Conservation (phyloP, 192 early-diverging fungal species). For the Obelidium mucronatum region DNA sequence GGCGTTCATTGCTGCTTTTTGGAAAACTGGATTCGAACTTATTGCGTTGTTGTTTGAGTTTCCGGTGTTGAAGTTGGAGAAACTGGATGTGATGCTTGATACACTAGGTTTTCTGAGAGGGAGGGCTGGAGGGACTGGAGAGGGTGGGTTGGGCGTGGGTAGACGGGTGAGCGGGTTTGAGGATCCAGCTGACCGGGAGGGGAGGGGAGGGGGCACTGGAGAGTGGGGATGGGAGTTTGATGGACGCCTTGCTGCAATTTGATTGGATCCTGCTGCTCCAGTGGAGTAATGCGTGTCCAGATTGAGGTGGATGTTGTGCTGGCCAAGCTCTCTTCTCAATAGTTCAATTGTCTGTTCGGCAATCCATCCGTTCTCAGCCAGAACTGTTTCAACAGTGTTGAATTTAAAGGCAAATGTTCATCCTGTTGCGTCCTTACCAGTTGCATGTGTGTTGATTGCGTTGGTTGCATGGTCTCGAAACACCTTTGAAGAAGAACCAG, state of each 20-base stretch:
- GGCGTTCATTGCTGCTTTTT: conserved; percentile 18
- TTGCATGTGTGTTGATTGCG: conserved; percentile 9
- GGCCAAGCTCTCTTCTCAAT: not conserved
- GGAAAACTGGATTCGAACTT: conserved; percentile 11
- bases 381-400: not conserved
- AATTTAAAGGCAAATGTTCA: too few species aligned
- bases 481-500: not conserved
- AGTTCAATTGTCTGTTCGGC: conserved; percentile 15
- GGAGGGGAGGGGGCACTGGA: not conserved
- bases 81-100: not conserved
- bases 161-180: not conserved
- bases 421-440: not conserved
- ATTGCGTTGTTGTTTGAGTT: not conserved
- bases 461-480: not conserved
- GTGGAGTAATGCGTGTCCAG: conserved; percentile 1
- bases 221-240: not conserved
- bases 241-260: not conserved
- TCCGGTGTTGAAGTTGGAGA: not conserved
- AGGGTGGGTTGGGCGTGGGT: not conserved
- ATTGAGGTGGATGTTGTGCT: conserved; percentile 18
- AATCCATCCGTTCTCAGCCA: conserved; percentile 18
- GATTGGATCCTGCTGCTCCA: too few species aligned
- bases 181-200: not conserved
- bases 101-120: not conserved
- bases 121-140: not conserved